phyloP scores from a whole-genome alignment of 2,329 filamentous ascomycete genomes.

The Orbilia brochopaga region DNA sequence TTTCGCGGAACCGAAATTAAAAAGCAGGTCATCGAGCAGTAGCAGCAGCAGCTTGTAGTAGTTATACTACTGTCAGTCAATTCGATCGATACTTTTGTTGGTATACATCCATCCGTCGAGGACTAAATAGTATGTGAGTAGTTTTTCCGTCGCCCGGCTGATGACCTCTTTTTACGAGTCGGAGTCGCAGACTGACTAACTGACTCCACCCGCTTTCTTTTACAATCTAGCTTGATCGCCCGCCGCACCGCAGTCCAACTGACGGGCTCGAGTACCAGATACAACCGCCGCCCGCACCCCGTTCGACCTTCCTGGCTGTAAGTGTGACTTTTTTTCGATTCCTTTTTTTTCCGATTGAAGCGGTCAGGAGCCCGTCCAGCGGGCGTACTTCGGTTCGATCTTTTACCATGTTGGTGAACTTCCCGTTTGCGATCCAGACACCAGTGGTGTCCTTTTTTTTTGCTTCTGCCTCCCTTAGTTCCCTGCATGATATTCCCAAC shows the following conservation, averaged over 20 bases:
- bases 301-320: neutral
- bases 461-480: constrained; percentile 8
- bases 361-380: neutral
- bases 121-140: too few species aligned
- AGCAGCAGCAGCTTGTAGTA: neutral
- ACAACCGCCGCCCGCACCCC: neutral
- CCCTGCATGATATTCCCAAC: constrained; percentile 11
- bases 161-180: neutral
- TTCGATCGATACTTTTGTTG: constrained; percentile 37
- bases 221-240: neutral
- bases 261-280: neutral
- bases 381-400: neutral
- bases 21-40: constrained; percentile 37
- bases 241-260: neutral
- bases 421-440: constrained; percentile 6
- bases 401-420: constrained; percentile 9
- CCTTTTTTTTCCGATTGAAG: neutral
- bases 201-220: neutral
- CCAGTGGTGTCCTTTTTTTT: neutral
- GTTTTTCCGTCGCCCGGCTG: constrained; percentile 1
- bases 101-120: neutral
- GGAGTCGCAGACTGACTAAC: neutral
- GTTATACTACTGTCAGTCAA: constrained; percentile 9
- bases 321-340: neutral
- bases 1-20: constrained; percentile 50